Evolutionary conservation across 2,329 filamentous ascomycete species (phyloP), one percentile per base, ranked within the genome.

Genomic region (Pseudogymnoascus sp.): DNA sequence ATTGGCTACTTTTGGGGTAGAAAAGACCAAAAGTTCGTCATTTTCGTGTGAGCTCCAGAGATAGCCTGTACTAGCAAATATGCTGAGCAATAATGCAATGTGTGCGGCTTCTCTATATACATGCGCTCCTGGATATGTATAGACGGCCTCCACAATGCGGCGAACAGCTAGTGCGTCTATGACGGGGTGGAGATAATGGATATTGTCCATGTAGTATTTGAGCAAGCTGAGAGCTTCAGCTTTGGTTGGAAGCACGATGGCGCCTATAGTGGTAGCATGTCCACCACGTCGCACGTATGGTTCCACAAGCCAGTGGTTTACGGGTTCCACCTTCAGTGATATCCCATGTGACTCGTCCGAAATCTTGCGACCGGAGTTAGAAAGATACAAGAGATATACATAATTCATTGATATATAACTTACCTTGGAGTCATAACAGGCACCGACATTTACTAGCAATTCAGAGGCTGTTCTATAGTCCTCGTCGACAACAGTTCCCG

Each of bases 1-100:
- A 61, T 70, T 69, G 16, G 73, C 73, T 45, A 71, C 69, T 52
- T 66, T 55, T 16, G 49, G 16, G 26, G 29, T 12, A 33, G 49
- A 33, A 33, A 55, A 55, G 4, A 55, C 29, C 2, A 33, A 12
- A 7, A 55, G 26, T 33, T 55, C 49, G 16, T 55, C 49, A 16
- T 55, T 33, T 19, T 55, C 49, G 5, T 21, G 49, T 33, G 49
- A 33, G 49, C 29, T 55, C 29, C 49, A 55, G 16, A 55, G 49
- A 33, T 55, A 55, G 5, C 49, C 49, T 21, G 49, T 55, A 8
- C n/a, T 55, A 7, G 49, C 49, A 55, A 55, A 55, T 55, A 55
- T 55, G 16, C 49, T 55, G 11, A 55, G 49, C 6, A 55, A 14
- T 11, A 55, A 55, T 14, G 49, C 49, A 21, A 55, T 33, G 11